Evolutionary conservation across 345 rosid species (phyloP).

Genomic region (Rhizophora apiculata): DNA sequence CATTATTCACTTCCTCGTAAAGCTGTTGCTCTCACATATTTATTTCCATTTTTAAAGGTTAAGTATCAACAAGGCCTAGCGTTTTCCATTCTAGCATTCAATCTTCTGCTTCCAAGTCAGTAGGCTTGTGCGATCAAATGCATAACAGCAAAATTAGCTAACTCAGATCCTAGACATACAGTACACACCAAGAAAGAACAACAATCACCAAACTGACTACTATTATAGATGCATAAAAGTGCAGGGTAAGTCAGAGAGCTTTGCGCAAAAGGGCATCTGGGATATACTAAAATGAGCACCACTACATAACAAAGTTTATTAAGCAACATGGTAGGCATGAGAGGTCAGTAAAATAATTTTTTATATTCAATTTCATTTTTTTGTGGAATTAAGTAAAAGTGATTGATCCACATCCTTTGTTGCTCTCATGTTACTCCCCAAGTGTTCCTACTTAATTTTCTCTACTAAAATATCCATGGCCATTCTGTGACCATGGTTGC

Average conservation of each 20-base stretch:
- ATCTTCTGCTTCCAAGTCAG: background rate
- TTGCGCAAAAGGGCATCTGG: background rate
- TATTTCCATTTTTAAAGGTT: background rate
- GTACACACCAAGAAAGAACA: background rate
- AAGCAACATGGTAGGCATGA: too few species aligned
- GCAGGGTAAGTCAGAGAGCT: background rate
- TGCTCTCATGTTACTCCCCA: too few species aligned
- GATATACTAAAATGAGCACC: background rate
- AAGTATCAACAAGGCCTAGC: background rate
- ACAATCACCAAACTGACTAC: background rate
- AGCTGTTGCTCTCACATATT: background rate
- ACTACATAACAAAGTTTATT: background rate
- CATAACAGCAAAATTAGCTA: background rate
- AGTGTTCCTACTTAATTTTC: too few species aligned
- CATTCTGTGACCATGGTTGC: too few species aligned
- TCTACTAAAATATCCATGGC: background rate
- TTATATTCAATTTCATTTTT: too few species aligned
- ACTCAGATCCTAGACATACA: background rate
- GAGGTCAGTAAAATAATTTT: too few species aligned
- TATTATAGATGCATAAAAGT: background rate
- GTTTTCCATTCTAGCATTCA: too few species aligned
- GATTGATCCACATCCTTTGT: too few species aligned
- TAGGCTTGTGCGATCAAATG: background rate
- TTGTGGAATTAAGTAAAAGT: too few species aligned
- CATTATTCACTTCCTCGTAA: too few species aligned